Percentiles rank a stretch among this genome's conserved stretches.
Conservation (phyloP, 2,329 filamentous ascomycete species). For the Verticillium alfalfae region DNA sequence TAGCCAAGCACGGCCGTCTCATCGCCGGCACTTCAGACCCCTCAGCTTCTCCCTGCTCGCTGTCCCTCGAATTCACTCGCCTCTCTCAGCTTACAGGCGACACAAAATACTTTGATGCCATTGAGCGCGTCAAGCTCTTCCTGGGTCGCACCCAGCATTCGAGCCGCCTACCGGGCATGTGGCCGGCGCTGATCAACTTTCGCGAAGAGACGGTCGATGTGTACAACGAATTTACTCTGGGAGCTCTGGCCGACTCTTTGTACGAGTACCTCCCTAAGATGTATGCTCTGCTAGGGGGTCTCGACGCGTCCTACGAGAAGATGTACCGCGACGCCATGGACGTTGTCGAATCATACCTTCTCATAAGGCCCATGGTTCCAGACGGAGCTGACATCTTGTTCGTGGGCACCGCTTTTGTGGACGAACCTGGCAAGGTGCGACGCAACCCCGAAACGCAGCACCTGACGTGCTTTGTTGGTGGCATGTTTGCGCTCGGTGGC, state of each 20-base stretch:
- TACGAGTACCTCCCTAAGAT: slow-evolving; percentile 36
- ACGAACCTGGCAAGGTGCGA: slow-evolving; percentile 5
- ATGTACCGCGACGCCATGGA: slow-evolving; percentile 54
- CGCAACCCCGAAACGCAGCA: slow-evolving; percentile 33
- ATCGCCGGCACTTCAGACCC: slow-evolving; percentile 23
- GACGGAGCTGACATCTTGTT: slow-evolving; percentile 46
- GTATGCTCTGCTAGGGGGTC: slow-evolving; percentile 53
- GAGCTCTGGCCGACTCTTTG: slow-evolving; percentile 33
- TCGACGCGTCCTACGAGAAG: slow-evolving; percentile 44
- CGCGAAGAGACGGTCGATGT: slow-evolving; percentile 36
- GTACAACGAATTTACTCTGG: slow-evolving; percentile 26
- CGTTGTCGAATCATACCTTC: slow-evolving; percentile 47
- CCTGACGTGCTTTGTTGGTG: slow-evolving; percentile 45
- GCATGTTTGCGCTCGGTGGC: slow-evolving; percentile 43
- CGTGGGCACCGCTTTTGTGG: slow-evolving; percentile 30
- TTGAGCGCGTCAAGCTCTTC: slow-evolving; percentile 61
- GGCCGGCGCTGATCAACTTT: slow-evolving; percentile 61
- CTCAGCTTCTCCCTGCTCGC: slow-evolving; percentile 50
- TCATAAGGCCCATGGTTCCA: slow-evolving; percentile 53
- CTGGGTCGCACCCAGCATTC: slow-evolving; percentile 60
- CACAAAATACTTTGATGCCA: slow-evolving; percentile 70
- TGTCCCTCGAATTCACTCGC: slow-evolving; percentile 68
- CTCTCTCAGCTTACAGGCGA: slow-evolving; percentile 69
- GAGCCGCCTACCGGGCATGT: slow-evolving; percentile 66
- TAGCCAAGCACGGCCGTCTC: slow-evolving; percentile 7